Percentiles rank a stretch among this genome's conserved stretches.
phyloP scores from a whole-genome alignment of 805 yeast species.

The Lipomyces anomalus region DNA sequence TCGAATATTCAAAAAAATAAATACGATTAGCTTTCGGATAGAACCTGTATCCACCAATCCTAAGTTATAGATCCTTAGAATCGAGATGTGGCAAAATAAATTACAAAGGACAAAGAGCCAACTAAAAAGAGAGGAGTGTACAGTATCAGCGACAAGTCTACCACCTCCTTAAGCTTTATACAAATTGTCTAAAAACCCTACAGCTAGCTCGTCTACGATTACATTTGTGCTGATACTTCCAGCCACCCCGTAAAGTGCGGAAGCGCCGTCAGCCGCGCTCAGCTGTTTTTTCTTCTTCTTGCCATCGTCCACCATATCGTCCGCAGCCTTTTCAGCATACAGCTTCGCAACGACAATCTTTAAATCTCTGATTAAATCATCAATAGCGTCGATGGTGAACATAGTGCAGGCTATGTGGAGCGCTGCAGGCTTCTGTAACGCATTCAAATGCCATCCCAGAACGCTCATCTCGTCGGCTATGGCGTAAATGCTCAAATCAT shows the following conservation, averaged over 20 bases:
- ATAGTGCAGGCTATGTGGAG: slow-evolving; percentile 81
- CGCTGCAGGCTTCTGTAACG: slow-evolving; percentile 87
- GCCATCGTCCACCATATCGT: background rate
- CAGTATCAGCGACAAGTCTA: too few species aligned
- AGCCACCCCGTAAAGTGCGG: slow-evolving; percentile 92
- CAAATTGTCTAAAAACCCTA: slow-evolving; percentile 73
- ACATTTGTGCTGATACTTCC: slow-evolving; percentile 82
- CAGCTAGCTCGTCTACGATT: slow-evolving; percentile 72
- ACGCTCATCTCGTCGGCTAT: slow-evolving; percentile 64
- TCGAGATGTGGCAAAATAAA: too few species aligned
- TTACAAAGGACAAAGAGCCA: too few species aligned
- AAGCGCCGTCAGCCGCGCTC: slow-evolving; percentile 68
- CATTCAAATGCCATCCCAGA: slow-evolving; percentile 80
- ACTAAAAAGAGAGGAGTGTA: background rate
- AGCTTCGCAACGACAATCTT: slow-evolving; percentile 35
- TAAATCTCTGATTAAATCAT: slow-evolving; percentile 52
- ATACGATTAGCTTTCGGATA: too few species aligned
- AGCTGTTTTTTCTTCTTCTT: slow-evolving; percentile 5
- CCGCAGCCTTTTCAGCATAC: background rate
- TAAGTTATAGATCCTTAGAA: too few species aligned
- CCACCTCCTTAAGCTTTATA: too few species aligned
- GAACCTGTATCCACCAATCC: too few species aligned
- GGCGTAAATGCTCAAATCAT: slow-evolving; percentile 61
- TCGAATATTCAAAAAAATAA: too few species aligned
- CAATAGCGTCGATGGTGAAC: slow-evolving; percentile 58